A percentile compares a stretch with the other conserved stretches of the same genome.
These are phyloP conservation scores for Talaromyces sp. DNA, from an alignment of 2,329 filamentous ascomycete genomes.

Conservation along the genomic window DNA sequence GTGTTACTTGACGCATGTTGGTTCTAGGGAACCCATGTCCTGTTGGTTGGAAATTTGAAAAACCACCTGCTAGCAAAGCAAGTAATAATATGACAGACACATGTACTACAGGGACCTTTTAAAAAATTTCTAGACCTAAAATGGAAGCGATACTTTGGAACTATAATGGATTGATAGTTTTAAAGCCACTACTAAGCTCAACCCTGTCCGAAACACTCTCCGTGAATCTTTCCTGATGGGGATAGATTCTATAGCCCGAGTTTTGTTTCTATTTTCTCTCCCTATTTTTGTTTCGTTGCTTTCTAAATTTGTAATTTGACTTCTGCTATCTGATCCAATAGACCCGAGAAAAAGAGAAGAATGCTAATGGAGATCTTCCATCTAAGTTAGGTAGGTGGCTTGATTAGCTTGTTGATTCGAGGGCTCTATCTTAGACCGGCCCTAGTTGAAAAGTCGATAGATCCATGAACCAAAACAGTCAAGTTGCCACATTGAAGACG, in stretches of 20 bases:
- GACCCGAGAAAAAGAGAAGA: background rate
- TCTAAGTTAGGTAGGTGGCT: background rate
- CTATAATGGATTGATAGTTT: background rate
- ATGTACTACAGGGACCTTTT: background rate
- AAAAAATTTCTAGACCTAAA: background rate
- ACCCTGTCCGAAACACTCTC: background rate
- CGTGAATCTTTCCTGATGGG: background rate
- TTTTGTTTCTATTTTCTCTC: background rate
- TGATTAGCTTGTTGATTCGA: background rate
- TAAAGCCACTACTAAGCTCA: background rate
- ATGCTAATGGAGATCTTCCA: background rate
- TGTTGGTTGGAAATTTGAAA: background rate
- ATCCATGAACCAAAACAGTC: background rate
- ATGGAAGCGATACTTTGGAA: background rate
- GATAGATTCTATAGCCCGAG: background rate
- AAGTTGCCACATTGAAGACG: background rate
- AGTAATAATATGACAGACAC: background rate
- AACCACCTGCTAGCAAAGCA: background rate
- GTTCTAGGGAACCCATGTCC: background rate
- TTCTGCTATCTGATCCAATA: background rate
- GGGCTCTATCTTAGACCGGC: background rate
- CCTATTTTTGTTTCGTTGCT: background rate
- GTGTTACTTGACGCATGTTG: background rate
- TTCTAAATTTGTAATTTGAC: background rate
- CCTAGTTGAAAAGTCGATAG: background rate